Base-by-base conservation (phyloP, 495 filamentous ascomycete genomes). In the Tuber magnatum region DNA sequence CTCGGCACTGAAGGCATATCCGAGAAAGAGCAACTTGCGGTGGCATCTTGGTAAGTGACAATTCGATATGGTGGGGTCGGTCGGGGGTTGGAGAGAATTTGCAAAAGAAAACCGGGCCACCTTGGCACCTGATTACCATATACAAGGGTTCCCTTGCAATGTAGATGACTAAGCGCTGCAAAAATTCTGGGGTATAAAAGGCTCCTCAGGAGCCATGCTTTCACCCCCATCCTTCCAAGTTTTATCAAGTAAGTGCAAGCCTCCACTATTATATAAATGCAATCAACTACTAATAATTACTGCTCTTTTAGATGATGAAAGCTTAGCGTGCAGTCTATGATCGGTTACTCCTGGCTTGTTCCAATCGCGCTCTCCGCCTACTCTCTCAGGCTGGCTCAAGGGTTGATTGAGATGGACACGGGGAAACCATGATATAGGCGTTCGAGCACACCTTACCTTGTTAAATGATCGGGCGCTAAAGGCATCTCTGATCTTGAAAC, bases 381-480 rank as follows among this genome's bases (percentile, higher is more conserved):
- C 93, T 92, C 90, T 90, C 88, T 14, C 77, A 38, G 75, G 83
- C 86, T 89, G 93, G 94, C 93, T 92, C 83, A 89, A 97, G 96
- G 95, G 93, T 92, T 89, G 89, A 87, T 83, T 83, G 87, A 89
- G 83, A 84, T 89, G 85, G 85, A 86, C 84, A 83, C 86, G 86
- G 77, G 84, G 90, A 88, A 87, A 92, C 89, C 85, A 87, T 99
- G 95, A 99, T 88, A 93, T 91, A 88, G 89, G 96, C 93, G 96
- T 97, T 94, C 93, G 94, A 82, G 93, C 95, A 97, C 95, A 97
- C 88, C 85, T 86, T 75, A 91, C 90, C 94, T 97, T 97, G 92
- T 97, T 96, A 92, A 86, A 87, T 86, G 81, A 86, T 92, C 93
- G 94, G 91, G 97, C 94, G 96, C 94, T 88, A 88, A 92, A 89